A percentile compares a stretch with the other conserved stretches of the same genome.
Evolutionary conservation across 345 rosid species (phyloP).

Genomic region (Moringa oleifera): DNA sequence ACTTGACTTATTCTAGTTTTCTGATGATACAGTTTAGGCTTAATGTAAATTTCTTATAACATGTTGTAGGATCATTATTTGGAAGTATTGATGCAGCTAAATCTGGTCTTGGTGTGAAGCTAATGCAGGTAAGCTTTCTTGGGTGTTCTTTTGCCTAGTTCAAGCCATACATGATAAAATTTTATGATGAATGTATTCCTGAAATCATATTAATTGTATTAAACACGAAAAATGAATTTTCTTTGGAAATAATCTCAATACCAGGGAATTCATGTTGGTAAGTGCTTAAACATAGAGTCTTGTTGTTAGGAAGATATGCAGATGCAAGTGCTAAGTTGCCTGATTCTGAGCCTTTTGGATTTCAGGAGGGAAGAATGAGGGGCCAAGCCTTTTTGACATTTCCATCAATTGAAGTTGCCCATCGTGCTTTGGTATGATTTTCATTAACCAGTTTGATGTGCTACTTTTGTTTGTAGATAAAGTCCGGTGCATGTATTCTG

Average conservation of each 20-base stretch:
- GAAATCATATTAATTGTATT: too few relatives aligned
- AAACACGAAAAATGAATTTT: neutral
- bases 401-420: constrained; percentile 85
- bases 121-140: constrained; percentile 69
- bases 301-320: neutral
- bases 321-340: neutral
- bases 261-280: neutral
- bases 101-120: constrained; percentile 57
- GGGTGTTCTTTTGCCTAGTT: neutral
- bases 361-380: constrained; percentile 96
- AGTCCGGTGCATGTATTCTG: neutral
- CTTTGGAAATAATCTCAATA: neutral
- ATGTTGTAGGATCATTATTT: constrained; percentile 75
- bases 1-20: too few relatives aligned
- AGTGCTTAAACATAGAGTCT: neutral
- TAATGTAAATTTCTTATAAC: constrained; percentile 11
- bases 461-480: neutral
- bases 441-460: constrained; percentile 11
- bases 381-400: constrained; percentile 97
- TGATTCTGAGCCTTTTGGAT: constrained; percentile 10
- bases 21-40: constrained; percentile 2
- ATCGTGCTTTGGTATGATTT: constrained; percentile 65
- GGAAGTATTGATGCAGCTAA: constrained; percentile 68
- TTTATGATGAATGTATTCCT: neutral
- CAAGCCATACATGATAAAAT: neutral